A percentile compares a stretch with the other conserved stretches of the same genome.
Conservation (phyloP, 129 eudicot species). For the Centaurea solstitialis region DNA sequence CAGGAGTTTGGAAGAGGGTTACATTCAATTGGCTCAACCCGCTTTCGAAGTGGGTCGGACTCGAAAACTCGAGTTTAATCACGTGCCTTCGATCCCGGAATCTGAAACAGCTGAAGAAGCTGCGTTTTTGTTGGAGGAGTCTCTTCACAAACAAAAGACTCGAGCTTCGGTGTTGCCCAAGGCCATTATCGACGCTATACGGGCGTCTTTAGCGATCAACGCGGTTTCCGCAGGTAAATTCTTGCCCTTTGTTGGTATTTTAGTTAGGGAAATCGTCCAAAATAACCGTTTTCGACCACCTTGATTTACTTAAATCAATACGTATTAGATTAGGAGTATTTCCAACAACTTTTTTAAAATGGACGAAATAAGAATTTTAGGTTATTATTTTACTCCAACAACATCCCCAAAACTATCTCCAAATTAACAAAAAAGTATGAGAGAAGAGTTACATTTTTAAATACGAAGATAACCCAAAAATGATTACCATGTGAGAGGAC, state of each 20-base stretch:
- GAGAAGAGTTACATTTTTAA: too few species aligned
- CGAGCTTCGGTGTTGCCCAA: slow-evolving; percentile 43
- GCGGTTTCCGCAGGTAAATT: slow-evolving; percentile 82
- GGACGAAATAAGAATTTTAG: too few species aligned
- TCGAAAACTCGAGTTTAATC: slow-evolving; percentile 52
- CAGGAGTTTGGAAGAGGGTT: slow-evolving; percentile 70
- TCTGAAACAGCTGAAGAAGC: slow-evolving; percentile 80
- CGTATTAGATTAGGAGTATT: too few species aligned
- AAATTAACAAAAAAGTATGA: too few species aligned
- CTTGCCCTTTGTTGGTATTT: background rate
- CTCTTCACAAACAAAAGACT: slow-evolving; percentile 57
- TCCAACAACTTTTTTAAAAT: too few species aligned
- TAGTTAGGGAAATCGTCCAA: background rate
- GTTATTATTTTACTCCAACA: too few species aligned
- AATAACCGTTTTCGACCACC: background rate
- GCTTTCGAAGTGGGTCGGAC: slow-evolving; percentile 53
- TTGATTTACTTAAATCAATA: too few species aligned
- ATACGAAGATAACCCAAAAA: too few species aligned
- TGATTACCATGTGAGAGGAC: too few species aligned
- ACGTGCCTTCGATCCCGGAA: slow-evolving; percentile 72
- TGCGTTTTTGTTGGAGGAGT: slow-evolving; percentile 62
- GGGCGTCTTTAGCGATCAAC: slow-evolving; percentile 65
- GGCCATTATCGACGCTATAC: slow-evolving; percentile 49
- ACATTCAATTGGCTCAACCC: slow-evolving; percentile 87
- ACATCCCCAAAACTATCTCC: too few species aligned